A percentile compares a stretch with the other conserved stretches of the same genome.
Conservation (phyloP, 192 early-diverging fungal genomes). For the Linnemannia schmuckeri region DNA sequence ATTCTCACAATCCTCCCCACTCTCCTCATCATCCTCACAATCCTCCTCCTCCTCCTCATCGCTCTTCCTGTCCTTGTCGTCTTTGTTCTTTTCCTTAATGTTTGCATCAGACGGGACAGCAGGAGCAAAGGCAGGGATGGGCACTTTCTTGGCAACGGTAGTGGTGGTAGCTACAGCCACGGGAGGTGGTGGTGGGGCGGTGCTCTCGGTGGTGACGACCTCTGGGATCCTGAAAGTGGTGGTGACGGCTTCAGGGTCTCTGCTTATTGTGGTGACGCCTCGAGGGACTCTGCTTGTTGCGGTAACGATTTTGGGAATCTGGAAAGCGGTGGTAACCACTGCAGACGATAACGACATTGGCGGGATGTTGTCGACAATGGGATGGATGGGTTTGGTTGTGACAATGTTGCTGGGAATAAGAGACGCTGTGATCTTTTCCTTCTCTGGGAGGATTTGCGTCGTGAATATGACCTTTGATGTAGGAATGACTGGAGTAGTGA, state of each 20-base stretch:
- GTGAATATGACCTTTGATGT: background rate
- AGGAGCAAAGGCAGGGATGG: background rate
- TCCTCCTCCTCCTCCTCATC: background rate
- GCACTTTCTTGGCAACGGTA: too few species aligned
- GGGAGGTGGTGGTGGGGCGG: too few species aligned
- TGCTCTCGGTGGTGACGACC: background rate
- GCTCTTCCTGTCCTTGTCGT: background rate
- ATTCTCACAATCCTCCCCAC: background rate
- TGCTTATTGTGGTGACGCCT: background rate
- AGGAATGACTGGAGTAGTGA: background rate
- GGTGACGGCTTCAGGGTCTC: background rate
- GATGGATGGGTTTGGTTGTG: background rate
- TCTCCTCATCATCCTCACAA: background rate
- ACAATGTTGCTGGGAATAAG: background rate
- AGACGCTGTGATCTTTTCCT: background rate
- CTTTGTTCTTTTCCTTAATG: background rate
- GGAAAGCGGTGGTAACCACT: background rate
- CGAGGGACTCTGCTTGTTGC: background rate
- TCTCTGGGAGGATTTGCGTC: background rate
- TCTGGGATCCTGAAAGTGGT: background rate
- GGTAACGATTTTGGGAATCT: background rate
- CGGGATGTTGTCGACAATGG: background rate
- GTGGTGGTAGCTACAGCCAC: too few species aligned
- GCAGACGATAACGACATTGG: too few species aligned
- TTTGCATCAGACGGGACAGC: background rate